Evolutionary conservation across 208 protist genomes (phyloP).

Genomic region (Leishmania arabica): DNA sequence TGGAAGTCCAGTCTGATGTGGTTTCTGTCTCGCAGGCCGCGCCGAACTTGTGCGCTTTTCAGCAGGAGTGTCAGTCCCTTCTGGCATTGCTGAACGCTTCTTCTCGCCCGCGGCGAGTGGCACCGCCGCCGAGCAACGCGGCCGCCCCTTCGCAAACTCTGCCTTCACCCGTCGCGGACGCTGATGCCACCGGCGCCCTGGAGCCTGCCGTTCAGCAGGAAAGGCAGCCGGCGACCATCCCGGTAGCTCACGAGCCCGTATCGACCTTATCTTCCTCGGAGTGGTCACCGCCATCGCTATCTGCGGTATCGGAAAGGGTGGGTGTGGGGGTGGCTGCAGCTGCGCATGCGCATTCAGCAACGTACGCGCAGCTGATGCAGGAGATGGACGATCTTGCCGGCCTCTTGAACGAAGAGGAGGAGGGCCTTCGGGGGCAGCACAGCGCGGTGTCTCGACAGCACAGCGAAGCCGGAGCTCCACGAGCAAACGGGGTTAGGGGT

Average conservation of each 20-base stretch:
- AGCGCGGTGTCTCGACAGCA: neutral
- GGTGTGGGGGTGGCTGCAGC: neutral
- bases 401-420: conserved; percentile 6
- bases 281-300: neutral
- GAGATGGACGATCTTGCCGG: conserved; percentile 27
- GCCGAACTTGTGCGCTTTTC: conserved; percentile 34
- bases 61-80: conserved; percentile 37
- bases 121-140: neutral
- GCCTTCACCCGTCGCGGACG: neutral
- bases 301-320: neutral
- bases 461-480: neutral
- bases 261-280: neutral
- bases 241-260: neutral
- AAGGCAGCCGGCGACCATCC: neutral
- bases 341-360: neutral
- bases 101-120: neutral
- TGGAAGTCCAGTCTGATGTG: conserved; percentile 26
- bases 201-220: neutral
- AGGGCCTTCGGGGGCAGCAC: neutral
- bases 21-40: conserved; percentile 8
- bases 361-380: conserved; percentile 29
- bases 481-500: neutral
- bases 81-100: conserved; percentile 26
- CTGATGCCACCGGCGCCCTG: neutral
- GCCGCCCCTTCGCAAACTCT: neutral